Percentiles rank a stretch among this genome's conserved stretches.
Evolutionary conservation across 2,329 filamentous ascomycete species (phyloP).

Genomic region (Colletotrichum paranaense): DNA sequence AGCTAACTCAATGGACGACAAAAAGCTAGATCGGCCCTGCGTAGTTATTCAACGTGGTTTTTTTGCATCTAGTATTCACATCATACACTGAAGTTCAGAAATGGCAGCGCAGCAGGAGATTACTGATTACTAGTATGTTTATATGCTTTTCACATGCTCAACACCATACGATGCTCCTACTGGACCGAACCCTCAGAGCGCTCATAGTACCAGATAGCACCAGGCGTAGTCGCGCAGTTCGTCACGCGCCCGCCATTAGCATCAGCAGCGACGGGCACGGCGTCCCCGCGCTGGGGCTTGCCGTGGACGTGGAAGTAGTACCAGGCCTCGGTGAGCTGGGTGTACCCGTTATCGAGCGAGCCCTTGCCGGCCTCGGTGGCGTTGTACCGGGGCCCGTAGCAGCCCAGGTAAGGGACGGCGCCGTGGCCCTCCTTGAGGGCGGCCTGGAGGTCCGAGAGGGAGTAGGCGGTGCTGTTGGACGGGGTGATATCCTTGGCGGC

Average conservation of each 20-base stretch:
- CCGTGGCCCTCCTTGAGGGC: conserved; percentile 63
- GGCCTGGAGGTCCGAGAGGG: conserved; percentile 61
- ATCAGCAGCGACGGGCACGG: conserved; percentile 53
- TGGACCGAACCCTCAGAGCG: conserved; percentile 48
- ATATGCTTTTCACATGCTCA: background rate
- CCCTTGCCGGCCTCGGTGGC: conserved; percentile 67
- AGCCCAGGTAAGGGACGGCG: conserved; percentile 69
- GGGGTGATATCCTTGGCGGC: conserved; percentile 63
- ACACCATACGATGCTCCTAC: background rate
- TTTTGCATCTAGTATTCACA: background rate
- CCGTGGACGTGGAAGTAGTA: conserved; percentile 74
- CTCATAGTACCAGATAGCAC: conserved; percentile 66
- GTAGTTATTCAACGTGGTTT: background rate
- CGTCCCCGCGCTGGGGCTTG: conserved; percentile 62
- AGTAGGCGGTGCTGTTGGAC: conserved; percentile 68
- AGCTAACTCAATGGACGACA: background rate
- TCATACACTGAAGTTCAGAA: background rate
- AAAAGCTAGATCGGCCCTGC: background rate
- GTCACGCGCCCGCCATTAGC: conserved; percentile 61
- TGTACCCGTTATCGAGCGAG: conserved; percentile 65
- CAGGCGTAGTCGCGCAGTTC: conserved; percentile 65
- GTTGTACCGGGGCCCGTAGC: conserved; percentile 70
- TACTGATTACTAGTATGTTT: background rate
- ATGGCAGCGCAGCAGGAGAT: background rate
- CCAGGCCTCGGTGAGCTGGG: conserved; percentile 71